These are phyloP conservation scores for Argentina anserina DNA, from an alignment of 306 rosid species.

Conservation along the genomic window DNA sequence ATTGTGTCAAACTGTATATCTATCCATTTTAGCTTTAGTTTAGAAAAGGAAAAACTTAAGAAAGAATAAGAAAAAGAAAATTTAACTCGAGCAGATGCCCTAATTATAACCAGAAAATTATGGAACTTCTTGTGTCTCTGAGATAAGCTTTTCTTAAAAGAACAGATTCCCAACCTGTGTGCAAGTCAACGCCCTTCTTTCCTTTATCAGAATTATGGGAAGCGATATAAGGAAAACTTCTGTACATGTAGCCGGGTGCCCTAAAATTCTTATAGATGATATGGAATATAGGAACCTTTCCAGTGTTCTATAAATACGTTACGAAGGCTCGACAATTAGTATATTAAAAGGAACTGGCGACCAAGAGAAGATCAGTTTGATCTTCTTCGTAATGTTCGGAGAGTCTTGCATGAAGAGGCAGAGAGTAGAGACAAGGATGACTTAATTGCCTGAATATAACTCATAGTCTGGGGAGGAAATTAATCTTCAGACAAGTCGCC, in stretches of 20 bases:
- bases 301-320: neutral
- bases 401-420: constrained; percentile 18
- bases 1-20: neutral
- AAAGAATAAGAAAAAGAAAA: neutral
- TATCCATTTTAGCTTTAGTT: neutral
- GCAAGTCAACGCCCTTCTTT: neutral
- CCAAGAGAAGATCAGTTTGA: neutral
- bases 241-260: neutral
- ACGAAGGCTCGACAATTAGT: neutral
- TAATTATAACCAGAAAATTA: neutral
- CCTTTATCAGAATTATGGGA: neutral
- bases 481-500: constrained; percentile 38
- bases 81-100: neutral
- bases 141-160: neutral
- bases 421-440: constrained; percentile 47
- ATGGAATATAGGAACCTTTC: neutral
- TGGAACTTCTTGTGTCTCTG: neutral
- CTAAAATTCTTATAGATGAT: neutral
- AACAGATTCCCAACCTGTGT: neutral
- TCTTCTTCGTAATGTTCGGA: neutral
- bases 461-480: neutral
- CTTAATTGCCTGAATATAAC: constrained; percentile 32
- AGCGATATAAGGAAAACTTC: neutral
- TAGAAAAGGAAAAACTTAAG: neutral
- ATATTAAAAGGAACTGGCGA: neutral